Evolutionary conservation across 2,329 filamentous ascomycete genomes (phyloP).

Genomic region (Emmonsiellopsis sp.): DNA sequence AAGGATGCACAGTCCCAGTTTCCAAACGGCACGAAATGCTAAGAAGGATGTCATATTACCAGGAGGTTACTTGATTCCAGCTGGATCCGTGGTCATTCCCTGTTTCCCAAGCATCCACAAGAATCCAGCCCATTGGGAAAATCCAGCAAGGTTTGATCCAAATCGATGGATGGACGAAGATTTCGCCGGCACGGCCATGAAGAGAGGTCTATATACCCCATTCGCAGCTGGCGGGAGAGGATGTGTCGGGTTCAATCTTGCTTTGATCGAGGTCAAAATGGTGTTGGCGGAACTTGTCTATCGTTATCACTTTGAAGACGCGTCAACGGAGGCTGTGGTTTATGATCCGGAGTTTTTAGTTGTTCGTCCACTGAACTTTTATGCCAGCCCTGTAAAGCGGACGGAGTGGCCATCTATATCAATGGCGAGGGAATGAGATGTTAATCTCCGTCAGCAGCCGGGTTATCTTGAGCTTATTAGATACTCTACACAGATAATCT

Average conservation of each 20-base stretch:
- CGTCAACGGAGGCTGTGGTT: neutral
- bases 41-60: neutral
- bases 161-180: neutral
- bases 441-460: too few species aligned
- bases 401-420: neutral
- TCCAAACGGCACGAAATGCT: neutral
- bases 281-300: neutral
- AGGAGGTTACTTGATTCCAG: neutral
- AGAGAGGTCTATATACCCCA: neutral
- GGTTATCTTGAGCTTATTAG: too few species aligned
- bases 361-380: conserved; percentile 2
- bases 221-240: neutral
- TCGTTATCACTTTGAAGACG: conserved; percentile 1
- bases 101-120: neutral
- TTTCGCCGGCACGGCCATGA: neutral
- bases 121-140: neutral
- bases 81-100: neutral
- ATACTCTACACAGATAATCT: too few species aligned
- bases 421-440: neutral
- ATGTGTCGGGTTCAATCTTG: neutral
- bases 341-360: conserved; percentile 4
- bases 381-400: neutral
- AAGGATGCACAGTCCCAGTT: neutral
- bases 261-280: neutral
- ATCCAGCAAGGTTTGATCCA: neutral